Evolutionary conservation across 305 asterid species (phyloP), one percentile per base, ranked within the genome.

Genomic region (Nicotiana rustica): DNA sequence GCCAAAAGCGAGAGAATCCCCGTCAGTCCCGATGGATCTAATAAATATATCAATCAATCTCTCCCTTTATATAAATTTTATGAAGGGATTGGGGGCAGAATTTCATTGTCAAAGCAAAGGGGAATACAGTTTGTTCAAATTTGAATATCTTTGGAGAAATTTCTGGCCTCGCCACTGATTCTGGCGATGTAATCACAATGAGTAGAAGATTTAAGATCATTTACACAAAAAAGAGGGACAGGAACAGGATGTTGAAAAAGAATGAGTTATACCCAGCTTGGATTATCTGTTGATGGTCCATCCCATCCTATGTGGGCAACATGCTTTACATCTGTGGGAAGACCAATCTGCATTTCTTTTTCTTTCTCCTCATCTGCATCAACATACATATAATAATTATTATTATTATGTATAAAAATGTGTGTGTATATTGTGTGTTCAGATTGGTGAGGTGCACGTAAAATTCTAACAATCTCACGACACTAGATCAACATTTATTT

Each of bases 231-330:
- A 33, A 21, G 3, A 18, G 21, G 4, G 36, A 31, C 60, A 17
- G 33, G 5, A 41, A 25, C 25, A 25, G 25, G 25, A 25, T 33
- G 17, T 52, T 52, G 65, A 49, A 52, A n/a, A 75, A 52, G 1
- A 25, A 52, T 7, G 25, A 36, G 6, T 18, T 25, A 3, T 90
- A 92, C 98, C 98, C 98, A 94, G 88, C 94, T 91, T 35, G 97
- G 97, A 76, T 88, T 67, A 38, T 91, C 97, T 79, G 88, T 90
- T 4, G 93, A 83, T 59, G 96, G 92, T 52, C 97, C 97, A 85
- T 94, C 97, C 91, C 92, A 90, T 82, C 98, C 98, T 13, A 94
- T 94, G 81, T 94, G 98, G 83, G 97, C 98, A 62, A 94, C 97
- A 82, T 94, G 98, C 89, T 94, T 94, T 86, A 94, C 98, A 83